Conservation (phyloP, 148 eudicot genomes). For the Amaranthus cruentus region DNA sequence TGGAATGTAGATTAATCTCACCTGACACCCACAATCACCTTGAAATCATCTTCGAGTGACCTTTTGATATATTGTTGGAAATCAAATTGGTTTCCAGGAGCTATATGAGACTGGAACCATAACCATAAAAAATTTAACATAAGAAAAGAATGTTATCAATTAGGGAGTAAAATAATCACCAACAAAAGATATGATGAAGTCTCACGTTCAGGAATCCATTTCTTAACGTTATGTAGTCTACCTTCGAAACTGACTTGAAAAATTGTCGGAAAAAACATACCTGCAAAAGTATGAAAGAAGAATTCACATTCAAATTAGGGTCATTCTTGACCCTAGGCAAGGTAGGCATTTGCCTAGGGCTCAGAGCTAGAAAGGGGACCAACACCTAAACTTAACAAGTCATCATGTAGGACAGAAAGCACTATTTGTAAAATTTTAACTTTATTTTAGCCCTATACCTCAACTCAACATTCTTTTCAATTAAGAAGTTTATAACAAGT, state of each 20-base stretch:
- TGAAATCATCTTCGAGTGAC: constrained; percentile 90
- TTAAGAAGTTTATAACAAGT: no score
- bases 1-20: constrained; percentile 14
- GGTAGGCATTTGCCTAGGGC: no score
- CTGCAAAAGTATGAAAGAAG: constrained; percentile 28
- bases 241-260: constrained; percentile 67
- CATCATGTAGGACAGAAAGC: no score
- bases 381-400: no score
- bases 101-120: constrained; percentile 61
- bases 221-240: constrained; percentile 85
- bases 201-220: constrained; percentile 88
- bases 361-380: no score
- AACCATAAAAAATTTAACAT: neutral
- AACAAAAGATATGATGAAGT: neutral
- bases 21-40: constrained; percentile 86
- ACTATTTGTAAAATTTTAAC: no score
- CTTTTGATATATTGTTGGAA: constrained; percentile 91
- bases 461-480: no score
- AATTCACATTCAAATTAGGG: neutral
- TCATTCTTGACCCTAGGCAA: neutral
- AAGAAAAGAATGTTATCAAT: neutral
- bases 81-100: constrained; percentile 77
- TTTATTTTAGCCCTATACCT: no score
- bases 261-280: constrained; percentile 91
- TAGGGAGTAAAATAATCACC: neutral